Conservation (phyloP, 768 basidiomycete genomes). For the Trametes gibbosa region DNA sequence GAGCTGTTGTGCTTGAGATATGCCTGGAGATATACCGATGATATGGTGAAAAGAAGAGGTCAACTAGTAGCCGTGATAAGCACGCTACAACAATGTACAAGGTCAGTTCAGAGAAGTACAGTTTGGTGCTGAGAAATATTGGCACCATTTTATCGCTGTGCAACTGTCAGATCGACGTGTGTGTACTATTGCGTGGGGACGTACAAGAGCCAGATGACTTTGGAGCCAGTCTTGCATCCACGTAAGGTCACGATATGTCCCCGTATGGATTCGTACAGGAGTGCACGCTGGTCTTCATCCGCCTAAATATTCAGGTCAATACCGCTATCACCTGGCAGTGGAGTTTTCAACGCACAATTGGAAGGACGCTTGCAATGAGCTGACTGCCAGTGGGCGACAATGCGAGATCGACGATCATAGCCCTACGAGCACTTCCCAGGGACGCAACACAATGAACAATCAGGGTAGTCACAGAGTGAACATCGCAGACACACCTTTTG, state of each 20-base stretch:
- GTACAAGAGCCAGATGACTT: slow-evolving; percentile 87
- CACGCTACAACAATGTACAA: slow-evolving; percentile 40
- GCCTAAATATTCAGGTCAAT: slow-evolving; percentile 44
- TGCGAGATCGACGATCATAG: slow-evolving; percentile 85
- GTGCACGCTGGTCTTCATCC: slow-evolving; percentile 80
- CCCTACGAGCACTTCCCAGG: slow-evolving; percentile 57
- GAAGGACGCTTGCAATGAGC: slow-evolving; percentile 77
- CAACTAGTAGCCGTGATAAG: slow-evolving; percentile 58
- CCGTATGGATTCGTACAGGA: slow-evolving; percentile 81
- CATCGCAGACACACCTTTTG: slow-evolving; percentile 51
- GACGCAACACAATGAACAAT: neutral
- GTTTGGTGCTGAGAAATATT: neutral
- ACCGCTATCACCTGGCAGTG: neutral
- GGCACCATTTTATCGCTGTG: slow-evolving; percentile 56
- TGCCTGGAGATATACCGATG: slow-evolving; percentile 25
- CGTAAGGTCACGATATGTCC: slow-evolving; percentile 88
- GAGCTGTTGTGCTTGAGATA: slow-evolving; percentile 15
- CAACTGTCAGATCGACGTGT: neutral
- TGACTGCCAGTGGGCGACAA: slow-evolving; percentile 84
- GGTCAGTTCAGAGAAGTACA: neutral
- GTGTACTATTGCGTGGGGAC: slow-evolving; percentile 19
- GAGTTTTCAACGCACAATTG: slow-evolving; percentile 48
- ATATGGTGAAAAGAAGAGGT: slow-evolving; percentile 26
- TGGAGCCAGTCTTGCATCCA: slow-evolving; percentile 88
- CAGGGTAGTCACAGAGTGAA: neutral